phyloP scores from a whole-genome alignment of 2,329 filamentous ascomycete genomes.

The Fusarium nelsonii region DNA sequence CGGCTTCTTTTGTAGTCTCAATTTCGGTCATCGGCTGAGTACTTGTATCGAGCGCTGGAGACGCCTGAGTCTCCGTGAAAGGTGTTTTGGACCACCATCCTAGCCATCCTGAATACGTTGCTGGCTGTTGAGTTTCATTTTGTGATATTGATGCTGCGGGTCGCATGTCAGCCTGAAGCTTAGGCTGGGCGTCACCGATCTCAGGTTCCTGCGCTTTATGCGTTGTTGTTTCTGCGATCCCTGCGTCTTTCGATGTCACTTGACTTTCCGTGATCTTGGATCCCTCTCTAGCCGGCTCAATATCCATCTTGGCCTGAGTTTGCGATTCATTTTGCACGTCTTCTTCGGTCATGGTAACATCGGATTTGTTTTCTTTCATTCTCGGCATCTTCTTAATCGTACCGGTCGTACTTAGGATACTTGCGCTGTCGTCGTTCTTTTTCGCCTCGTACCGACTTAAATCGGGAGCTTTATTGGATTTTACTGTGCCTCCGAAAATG shows the following conservation, averaged over 20 bases:
- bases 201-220: slow-evolving; percentile 11
- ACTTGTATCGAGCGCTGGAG: slow-evolving; percentile 11
- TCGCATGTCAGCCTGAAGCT: slow-evolving; percentile 4
- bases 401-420: slow-evolving; percentile 48
- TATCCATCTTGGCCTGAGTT: slow-evolving; percentile 11
- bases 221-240: slow-evolving; percentile 5
- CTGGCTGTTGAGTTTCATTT: slow-evolving; percentile 27
- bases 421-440: slow-evolving; percentile 52
- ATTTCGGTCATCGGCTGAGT: slow-evolving; percentile 30
- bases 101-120: slow-evolving; percentile 64
- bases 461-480: slow-evolving; percentile 60
- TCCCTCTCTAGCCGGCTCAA: slow-evolving; percentile 7
- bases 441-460: slow-evolving; percentile 64
- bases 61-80: slow-evolving; percentile 43
- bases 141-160: slow-evolving; percentile 9
- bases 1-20: slow-evolving; percentile 29
- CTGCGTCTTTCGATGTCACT: slow-evolving; percentile 11
- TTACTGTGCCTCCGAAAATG: slow-evolving; percentile 68
- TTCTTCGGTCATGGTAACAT: slow-evolving; percentile 34
- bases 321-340: slow-evolving; percentile 25
- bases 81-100: slow-evolving; percentile 61
- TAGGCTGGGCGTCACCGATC: slow-evolving; percentile 7
- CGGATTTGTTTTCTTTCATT: slow-evolving; percentile 44
- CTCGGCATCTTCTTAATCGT: slow-evolving; percentile 43
- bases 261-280: slow-evolving; percentile 5